Evolutionary conservation across 1,284 basidiomycete species (phyloP).

Genomic region (Rhodotorula sp.): DNA sequence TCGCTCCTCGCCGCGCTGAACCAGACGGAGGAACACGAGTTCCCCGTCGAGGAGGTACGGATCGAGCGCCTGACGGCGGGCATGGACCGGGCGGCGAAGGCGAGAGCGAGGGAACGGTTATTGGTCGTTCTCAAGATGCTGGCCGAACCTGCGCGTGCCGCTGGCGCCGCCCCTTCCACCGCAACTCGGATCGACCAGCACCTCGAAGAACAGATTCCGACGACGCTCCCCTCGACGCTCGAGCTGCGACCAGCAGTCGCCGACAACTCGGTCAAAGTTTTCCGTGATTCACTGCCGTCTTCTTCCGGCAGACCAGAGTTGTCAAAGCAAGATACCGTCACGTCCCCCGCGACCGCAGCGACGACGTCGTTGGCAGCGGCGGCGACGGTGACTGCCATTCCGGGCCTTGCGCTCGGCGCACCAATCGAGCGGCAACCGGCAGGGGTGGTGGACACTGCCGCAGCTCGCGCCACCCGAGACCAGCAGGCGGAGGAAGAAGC

Average conservation of each 20-base stretch:
- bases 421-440: too few relatives aligned
- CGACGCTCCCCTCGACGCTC: too few relatives aligned
- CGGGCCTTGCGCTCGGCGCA: neutral
- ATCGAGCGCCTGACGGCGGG: conserved; percentile 43
- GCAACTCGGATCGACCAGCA: too few relatives aligned
- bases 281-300: too few relatives aligned
- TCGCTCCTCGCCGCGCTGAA: conserved; percentile 52
- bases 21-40: neutral
- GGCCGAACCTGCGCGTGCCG: too few relatives aligned
- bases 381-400: neutral
- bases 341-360: neutral
- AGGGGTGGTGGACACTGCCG: too few relatives aligned
- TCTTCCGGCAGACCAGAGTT: neutral
- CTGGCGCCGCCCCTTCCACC: neutral
- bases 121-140: too few relatives aligned
- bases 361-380: neutral
- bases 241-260: too few relatives aligned
- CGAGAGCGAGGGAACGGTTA: neutral
- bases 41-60: conserved; percentile 42
- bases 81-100: conserved; percentile 55
- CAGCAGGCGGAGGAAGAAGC: too few relatives aligned
- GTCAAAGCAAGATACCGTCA: neutral
- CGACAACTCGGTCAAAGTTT: too few relatives aligned
- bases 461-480: too few relatives aligned
- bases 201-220: too few relatives aligned